Evolutionary conservation across 139 green algal genomes (phyloP), one percentile per base, ranked within the genome.

Genomic region (Tetraselmis chui): DNA sequence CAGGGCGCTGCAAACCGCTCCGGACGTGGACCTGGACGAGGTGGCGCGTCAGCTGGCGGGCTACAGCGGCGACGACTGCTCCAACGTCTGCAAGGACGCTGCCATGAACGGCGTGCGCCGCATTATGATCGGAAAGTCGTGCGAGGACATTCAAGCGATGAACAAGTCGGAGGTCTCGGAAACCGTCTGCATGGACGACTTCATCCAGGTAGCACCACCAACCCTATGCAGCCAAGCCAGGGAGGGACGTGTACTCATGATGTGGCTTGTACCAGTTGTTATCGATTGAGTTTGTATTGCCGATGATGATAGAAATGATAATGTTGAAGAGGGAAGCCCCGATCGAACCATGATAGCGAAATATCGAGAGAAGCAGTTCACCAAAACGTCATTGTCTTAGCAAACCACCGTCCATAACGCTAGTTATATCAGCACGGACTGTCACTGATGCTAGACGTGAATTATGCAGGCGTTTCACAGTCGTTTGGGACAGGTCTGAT

Each of bases 31-130:
- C 28, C 82, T 98, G 23, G 89, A 91, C 0, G 1, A 78, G 1
- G 80, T 87, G 76, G 89, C n/a, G n/a, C n/a, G n/a, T n/a, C n/a
- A n/a, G n/a, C n/a, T 92, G n/a, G 88, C 95, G 31, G 95, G 95
- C 30, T 98, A 97, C 86, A 92, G 83, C 59, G 95, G 95, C 0
- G 95, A 98, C 81, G 95, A 98, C 89, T 92, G 97, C 81, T 96
- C 93, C 74, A 97, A 96, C 88, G 87, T 98, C 32, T 97, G 93
- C 87, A 85, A 94, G 30, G 94, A 98, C 81, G 95, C 95, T 23
- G 93, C 92, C 22, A 93, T 98, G 90, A 96, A 96, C 85, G 93
- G 94, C 81, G 95, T 98, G 91, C 88, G 95, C 23, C 89, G 92
- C 45, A 88, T 89, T 26, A 95, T 95, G 22, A 85, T 90, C 5